Evolutionary conservation across 2,329 filamentous ascomycete genomes (phyloP), one percentile per base, ranked within the genome.

Genomic region (Tolypocladium nubicola): DNA sequence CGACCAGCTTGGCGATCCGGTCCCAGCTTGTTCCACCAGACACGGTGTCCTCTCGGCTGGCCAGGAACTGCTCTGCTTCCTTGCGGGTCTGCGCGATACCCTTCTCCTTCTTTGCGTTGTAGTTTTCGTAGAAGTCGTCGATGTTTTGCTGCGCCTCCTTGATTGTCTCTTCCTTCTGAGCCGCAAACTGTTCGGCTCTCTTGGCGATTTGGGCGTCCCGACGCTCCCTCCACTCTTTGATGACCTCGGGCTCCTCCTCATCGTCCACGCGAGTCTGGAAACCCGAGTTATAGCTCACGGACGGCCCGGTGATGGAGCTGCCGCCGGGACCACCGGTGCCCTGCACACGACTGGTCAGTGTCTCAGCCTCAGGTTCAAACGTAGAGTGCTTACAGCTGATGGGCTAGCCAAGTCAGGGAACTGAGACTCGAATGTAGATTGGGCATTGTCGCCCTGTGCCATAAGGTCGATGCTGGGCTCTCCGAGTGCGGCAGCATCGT

Each of bases 101-200:
- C 82, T 97, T 97, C 72, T 99, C 94, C 73, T 94, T 93, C 78
- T 97, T 96, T 73, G 88, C 86, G 79, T 97, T 97, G 80, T 99
- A 99, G 75, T 96, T 97, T 70, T 97, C 92, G 79, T 99, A 99
- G 76, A 97, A 99, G 72, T 97, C 94, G 71, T 99, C 94, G 62
- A 99, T 96, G 72, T 95, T 94, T 71, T 92, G 83, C 69, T 91
- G 90, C 13, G 94, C 94, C 65, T 94, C 90, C 71, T 90, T 85
- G 69, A 97, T 77, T 1, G 91, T 97, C 71, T 93, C 86, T 61
- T 84, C 83, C 71, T 94, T 94, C 76, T 92, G 90, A 63, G 84
- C 80, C 47, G 85, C 84, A 56, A 93, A 93, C 63, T 93, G 84
- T 72, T 96, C 86, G 62, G 90, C 87, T 67, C 93, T 89, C 73